These are phyloP conservation scores for Suhomyces tanzawaensis DNA, from an alignment of 805 yeast genomes.

Conservation along the genomic window DNA sequence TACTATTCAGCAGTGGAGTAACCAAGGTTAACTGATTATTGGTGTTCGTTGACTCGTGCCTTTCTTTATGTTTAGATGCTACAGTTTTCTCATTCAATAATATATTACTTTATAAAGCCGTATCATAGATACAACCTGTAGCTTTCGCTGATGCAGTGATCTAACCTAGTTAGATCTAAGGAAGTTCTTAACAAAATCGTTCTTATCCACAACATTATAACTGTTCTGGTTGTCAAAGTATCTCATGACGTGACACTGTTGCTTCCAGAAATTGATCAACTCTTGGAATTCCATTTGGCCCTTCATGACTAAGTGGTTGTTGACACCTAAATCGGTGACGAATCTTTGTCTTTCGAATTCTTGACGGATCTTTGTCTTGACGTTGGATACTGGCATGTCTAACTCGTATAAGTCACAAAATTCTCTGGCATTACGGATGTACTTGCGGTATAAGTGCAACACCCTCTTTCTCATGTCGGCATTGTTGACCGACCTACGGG, in stretches of 20 bases:
- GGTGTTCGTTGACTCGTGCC: too few relatives aligned
- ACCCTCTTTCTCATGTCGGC: conserved; percentile 64
- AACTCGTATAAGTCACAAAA: conserved; percentile 65
- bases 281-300: conserved; percentile 93
- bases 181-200: conserved; percentile 70
- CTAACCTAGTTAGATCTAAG: conserved; percentile 51
- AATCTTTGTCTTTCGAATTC: conserved; percentile 84
- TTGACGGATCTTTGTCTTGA: conserved; percentile 82
- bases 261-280: conserved; percentile 86
- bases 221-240: conserved; percentile 69
- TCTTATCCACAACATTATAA: conserved; percentile 53
- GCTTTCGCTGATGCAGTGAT: conserved; percentile 2
- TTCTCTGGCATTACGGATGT: conserved; percentile 58
- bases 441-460: conserved; percentile 70
- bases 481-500: conserved; percentile 60
- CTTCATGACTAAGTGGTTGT: conserved; percentile 70
- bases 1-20: too few relatives aligned
- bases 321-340: conserved; percentile 61
- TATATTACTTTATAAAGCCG: too few relatives aligned
- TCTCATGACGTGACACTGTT: conserved; percentile 78
- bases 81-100: too few relatives aligned
- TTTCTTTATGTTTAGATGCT: too few relatives aligned
- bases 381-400: conserved; percentile 74
- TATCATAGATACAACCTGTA: too few relatives aligned
- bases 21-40: too few relatives aligned